These are phyloP conservation scores for Arachis hypogaea DNA, from an alignment of 306 rosid genomes.

Conservation along the genomic window DNA sequence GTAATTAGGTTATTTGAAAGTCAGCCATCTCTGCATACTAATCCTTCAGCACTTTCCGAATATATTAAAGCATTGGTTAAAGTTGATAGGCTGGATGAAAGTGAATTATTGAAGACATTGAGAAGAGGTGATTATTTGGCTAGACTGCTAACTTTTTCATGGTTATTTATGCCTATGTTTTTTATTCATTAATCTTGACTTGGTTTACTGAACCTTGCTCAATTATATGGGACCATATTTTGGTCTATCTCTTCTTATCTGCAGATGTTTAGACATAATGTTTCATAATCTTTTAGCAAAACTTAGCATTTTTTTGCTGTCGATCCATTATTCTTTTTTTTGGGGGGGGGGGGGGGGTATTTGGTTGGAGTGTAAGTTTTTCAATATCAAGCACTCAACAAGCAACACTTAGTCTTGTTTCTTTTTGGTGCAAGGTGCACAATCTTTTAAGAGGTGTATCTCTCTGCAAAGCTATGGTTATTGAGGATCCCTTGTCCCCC, in stretches of 20 bases:
- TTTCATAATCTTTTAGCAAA: background rate
- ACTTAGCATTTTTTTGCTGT: background rate
- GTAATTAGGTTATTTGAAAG: conserved; percentile 88
- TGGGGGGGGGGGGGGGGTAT: too few species aligned
- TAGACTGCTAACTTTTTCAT: conserved; percentile 13
- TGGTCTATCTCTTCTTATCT: background rate
- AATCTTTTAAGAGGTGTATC: too few species aligned
- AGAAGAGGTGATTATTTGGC: conserved; percentile 65
- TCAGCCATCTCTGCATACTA: conserved; percentile 74
- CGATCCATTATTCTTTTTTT: too few species aligned
- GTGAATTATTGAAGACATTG: conserved; percentile 76
- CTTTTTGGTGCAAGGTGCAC: too few species aligned
- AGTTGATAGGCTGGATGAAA: conserved; percentile 82
- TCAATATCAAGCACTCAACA: too few species aligned
- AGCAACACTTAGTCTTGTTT: too few species aligned
- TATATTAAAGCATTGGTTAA: conserved; percentile 78
- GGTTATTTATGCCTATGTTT: background rate
- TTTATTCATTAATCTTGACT: background rate
- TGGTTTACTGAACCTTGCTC: conserved; percentile 7
- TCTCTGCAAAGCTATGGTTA: too few species aligned
- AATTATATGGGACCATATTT: background rate
- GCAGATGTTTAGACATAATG: background rate
- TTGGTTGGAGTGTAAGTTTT: too few species aligned
- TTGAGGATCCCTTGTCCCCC: too few species aligned
- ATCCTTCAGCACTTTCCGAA: conserved; percentile 79